Conservation (phyloP, 176 grass and related monocot species). For the Carex parvula region DNA sequence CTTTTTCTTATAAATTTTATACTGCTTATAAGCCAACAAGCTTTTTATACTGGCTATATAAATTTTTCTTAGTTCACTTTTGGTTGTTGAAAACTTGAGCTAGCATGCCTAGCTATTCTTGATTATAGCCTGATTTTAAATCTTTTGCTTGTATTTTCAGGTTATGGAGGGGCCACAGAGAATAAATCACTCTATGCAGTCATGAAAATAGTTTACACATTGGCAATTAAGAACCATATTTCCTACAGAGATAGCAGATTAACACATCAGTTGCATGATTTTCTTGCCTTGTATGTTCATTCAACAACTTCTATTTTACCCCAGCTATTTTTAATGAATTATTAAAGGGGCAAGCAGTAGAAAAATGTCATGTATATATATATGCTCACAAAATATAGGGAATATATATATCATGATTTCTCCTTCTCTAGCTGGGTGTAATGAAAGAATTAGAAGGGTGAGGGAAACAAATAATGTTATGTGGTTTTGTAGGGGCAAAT, state of each 20-base stretch:
- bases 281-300: background rate
- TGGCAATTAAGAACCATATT: conserved; percentile 20
- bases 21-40: no score
- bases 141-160: conserved; percentile 8
- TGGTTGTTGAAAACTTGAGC: background rate
- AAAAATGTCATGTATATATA: background rate
- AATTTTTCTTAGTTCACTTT: background rate
- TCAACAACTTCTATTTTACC: background rate
- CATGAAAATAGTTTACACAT: conserved; percentile 22
- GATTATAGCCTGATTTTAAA: background rate
- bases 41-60: no score
- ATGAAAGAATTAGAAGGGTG: no score
- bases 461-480: no score
- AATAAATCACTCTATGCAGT: conserved; percentile 17
- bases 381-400: background rate
- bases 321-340: background rate
- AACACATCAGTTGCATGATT: conserved; percentile 18
- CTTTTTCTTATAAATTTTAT: no score
- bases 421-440: no score
- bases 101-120: background rate
- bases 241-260: conserved; percentile 22
- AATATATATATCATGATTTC: no score
- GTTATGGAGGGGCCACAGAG: conserved; percentile 16
- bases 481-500: no score
- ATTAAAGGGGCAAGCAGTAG: background rate